These are phyloP conservation scores for Epichloe uncinata DNA, from an alignment of 2,329 filamentous ascomycete species.

Conservation along the genomic window DNA sequence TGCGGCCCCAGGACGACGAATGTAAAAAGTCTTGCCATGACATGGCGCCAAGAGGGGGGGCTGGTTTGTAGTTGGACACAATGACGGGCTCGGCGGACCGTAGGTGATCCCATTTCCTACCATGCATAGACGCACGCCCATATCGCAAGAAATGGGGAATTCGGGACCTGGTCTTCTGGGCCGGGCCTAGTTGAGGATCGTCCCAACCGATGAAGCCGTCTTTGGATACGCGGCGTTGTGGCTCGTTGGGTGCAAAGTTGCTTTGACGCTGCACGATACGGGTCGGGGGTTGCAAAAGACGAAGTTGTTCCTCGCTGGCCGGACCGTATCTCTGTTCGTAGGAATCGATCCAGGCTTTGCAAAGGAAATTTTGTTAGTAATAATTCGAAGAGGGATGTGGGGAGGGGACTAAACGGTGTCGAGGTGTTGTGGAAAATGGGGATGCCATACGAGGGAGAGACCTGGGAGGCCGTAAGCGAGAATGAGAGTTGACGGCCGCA, in stretches of 20 bases:
- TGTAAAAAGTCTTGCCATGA: constrained; percentile 41
- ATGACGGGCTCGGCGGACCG: constrained; percentile 47
- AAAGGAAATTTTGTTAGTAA: constrained; percentile 27
- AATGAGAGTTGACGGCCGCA: constrained; percentile 6
- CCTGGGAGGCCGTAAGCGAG: constrained; percentile 15
- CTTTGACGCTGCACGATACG: constrained; percentile 26
- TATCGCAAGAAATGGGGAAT: constrained; percentile 33
- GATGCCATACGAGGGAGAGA: constrained; percentile 16
- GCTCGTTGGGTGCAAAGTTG: constrained; percentile 27
- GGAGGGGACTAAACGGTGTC: not conserved
- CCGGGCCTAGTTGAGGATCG: constrained; percentile 23
- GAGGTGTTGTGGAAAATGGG: not conserved
- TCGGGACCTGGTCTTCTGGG: constrained; percentile 20
- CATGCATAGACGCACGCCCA: constrained; percentile 31
- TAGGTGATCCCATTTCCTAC: constrained; percentile 46
- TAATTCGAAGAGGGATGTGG: not conserved
- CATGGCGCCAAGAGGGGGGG: constrained; percentile 26
- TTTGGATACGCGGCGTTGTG: constrained; percentile 29
- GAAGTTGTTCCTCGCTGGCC: constrained; percentile 24
- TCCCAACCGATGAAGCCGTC: constrained; percentile 33
- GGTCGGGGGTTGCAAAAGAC: constrained; percentile 24
- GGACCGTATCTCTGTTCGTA: constrained; percentile 29
- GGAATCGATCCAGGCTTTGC: constrained; percentile 35
- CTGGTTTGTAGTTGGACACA: constrained; percentile 33
- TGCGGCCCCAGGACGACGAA: constrained; percentile 38